phyloP scores from a whole-genome alignment of 371 early-diverging fungal species.

The Dichotomocladium elegans region DNA sequence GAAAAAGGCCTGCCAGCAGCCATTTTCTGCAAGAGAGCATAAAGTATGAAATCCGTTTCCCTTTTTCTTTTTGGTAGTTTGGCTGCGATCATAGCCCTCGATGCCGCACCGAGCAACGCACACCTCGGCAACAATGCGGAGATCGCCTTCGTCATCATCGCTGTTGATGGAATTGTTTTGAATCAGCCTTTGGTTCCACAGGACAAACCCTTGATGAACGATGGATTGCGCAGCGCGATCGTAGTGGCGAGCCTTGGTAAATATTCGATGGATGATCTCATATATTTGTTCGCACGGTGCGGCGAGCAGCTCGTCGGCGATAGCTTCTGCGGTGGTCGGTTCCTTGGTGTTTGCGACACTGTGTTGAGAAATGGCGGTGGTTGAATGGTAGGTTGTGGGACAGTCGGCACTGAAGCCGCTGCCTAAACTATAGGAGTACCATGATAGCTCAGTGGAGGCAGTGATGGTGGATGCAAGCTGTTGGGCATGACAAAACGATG shows the following conservation, averaged over 20 bases:
- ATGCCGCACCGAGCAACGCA: conserved; percentile 42
- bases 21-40: conserved; percentile 30
- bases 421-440: neutral
- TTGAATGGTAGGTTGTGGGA: neutral
- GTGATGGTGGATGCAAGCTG: neutral
- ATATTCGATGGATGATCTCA: no score
- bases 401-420: neutral
- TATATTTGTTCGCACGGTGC: neutral
- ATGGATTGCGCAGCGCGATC: no score
- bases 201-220: no score
- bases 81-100: conserved; percentile 23
- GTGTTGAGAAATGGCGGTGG: neutral
- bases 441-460: neutral
- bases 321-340: neutral
- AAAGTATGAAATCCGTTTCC: no score
- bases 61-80: conserved; percentile 14
- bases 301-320: neutral
- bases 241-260: no score
- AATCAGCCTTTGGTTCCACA: no score
- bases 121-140: conserved; percentile 17
- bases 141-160: conserved; percentile 12
- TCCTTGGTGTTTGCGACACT: neutral
- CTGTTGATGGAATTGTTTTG: conserved; percentile 1
- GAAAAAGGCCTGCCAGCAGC: conserved; percentile 37
- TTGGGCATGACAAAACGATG: neutral